These are phyloP conservation scores for Lodderomyces pseudojiufengensis DNA, from an alignment of 1,139 yeast genomes.

Conservation along the genomic window DNA sequence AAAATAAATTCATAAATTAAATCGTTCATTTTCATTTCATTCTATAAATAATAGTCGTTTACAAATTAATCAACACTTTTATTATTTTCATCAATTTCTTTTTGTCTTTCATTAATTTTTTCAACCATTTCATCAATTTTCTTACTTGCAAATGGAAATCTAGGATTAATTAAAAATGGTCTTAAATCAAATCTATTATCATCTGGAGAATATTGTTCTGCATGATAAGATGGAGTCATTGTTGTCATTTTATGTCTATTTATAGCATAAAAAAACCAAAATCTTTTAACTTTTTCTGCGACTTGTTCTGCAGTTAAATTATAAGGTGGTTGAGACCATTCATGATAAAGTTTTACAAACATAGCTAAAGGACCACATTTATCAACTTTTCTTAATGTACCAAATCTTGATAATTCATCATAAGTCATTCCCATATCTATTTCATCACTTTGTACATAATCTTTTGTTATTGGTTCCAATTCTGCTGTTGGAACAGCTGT, in stretches of 20 bases:
- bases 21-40: too few relatives aligned
- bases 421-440: constrained; percentile 98
- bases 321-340: constrained; percentile 75
- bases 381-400: constrained; percentile 85
- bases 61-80: constrained; percentile 34
- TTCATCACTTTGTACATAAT: constrained; percentile 93
- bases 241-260: constrained; percentile 97
- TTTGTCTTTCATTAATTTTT: constrained; percentile 40
- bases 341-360: constrained; percentile 85
- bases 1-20: constrained; percentile 27
- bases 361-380: constrained; percentile 95
- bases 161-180: constrained; percentile 89
- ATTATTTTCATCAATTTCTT: constrained; percentile 21
- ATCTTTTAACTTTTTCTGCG: constrained; percentile 87
- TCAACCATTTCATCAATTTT: constrained; percentile 78
- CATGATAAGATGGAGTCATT: constrained; percentile 94
- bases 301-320: constrained; percentile 75
- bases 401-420: constrained; percentile 87
- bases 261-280: constrained; percentile 89
- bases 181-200: constrained; percentile 94
- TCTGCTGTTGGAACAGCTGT: constrained; percentile 97
- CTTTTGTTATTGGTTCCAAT: constrained; percentile 88
- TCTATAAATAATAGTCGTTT: too few relatives aligned
- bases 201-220: constrained; percentile 96
- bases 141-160: constrained; percentile 84